Percentiles rank a stretch among this genome's conserved stretches.
These are phyloP conservation scores for Sclerotinia minor DNA, from an alignment of 2,329 filamentous ascomycete species.

Conservation along the genomic window DNA sequence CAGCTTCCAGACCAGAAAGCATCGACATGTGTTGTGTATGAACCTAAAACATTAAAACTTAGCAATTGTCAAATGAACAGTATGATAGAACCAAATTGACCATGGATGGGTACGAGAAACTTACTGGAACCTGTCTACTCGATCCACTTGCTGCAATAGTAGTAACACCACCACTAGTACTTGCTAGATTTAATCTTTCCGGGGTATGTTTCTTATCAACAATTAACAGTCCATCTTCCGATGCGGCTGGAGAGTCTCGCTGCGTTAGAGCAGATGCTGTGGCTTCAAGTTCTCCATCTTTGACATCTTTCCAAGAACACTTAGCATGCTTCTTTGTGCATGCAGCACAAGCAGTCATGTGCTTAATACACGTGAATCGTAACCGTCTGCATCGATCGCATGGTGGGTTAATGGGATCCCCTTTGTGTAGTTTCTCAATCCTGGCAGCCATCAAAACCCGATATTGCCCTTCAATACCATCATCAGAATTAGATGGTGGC, in stretches of 20 bases:
- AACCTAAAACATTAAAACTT: background rate
- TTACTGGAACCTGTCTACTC: conserved; percentile 4
- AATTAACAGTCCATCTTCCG: conserved; percentile 22
- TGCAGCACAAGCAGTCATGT: conserved; percentile 80
- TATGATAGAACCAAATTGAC: background rate
- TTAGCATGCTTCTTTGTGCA: conserved; percentile 91
- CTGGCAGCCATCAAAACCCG: conserved; percentile 68
- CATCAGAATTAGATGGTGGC: conserved; percentile 32
- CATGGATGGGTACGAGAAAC: background rate
- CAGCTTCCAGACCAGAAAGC: conserved; percentile 18
- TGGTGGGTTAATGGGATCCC: conserved; percentile 74
- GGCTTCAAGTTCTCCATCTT: conserved; percentile 60
- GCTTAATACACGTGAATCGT: conserved; percentile 80
- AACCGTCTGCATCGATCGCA: conserved; percentile 81
- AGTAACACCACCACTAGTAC: conserved; percentile 6
- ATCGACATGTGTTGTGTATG: conserved; percentile 8
- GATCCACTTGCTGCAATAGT: conserved; percentile 7
- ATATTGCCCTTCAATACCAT: conserved; percentile 44
- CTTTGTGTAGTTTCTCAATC: conserved; percentile 73
- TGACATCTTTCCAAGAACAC: conserved; percentile 82
- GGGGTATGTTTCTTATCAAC: conserved; percentile 24
- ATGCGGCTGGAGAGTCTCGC: conserved; percentile 17
- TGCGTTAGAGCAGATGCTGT: conserved; percentile 1
- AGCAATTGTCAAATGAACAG: background rate
- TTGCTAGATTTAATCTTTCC: conserved; percentile 9